Evolutionary conservation across 1,284 basidiomycete species (phyloP).

Genomic region (Sutorius eximius): DNA sequence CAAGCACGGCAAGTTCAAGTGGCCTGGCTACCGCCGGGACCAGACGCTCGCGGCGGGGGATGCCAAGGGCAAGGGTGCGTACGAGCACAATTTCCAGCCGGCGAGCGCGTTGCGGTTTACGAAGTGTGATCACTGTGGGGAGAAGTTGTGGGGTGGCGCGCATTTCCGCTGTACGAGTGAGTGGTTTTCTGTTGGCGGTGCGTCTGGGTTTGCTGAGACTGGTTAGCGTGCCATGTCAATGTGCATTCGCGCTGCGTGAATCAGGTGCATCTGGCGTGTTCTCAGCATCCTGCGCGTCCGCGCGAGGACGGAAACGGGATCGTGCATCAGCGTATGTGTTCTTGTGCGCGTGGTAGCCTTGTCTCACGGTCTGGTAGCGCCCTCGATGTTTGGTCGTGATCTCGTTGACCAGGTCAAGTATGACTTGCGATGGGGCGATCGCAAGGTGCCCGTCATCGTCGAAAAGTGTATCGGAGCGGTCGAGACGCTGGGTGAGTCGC

Average conservation of each 20-base stretch:
- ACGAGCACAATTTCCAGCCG: conserved; percentile 87
- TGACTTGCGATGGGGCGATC: conserved; percentile 64
- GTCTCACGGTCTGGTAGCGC: conserved; percentile 46
- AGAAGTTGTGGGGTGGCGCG: conserved; percentile 98
- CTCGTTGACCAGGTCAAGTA: conserved; percentile 80
- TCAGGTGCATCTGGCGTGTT: conserved; percentile 58
- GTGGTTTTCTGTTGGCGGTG: not conserved
- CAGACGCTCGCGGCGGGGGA: conserved; percentile 31
- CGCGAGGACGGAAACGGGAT: conserved; percentile 37
- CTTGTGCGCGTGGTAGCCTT: conserved; percentile 5
- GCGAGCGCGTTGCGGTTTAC: conserved; percentile 87
- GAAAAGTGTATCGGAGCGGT: conserved; percentile 95
- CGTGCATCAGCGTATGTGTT: conserved; percentile 22
- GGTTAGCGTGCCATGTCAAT: conserved; percentile 64
- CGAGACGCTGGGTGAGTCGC: conserved; percentile 71
- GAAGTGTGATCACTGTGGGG: conserved; percentile 92
- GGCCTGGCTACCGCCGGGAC: conserved; percentile 56
- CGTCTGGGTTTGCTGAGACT: conserved; percentile 7
- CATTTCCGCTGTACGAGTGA: conserved; percentile 85
- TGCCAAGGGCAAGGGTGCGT: conserved; percentile 44
- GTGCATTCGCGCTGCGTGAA: conserved; percentile 74
- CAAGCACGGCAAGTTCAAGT: conserved; percentile 57
- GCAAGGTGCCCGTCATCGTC: conserved; percentile 83
- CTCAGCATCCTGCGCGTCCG: conserved; percentile 43
- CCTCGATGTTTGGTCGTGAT: conserved; percentile 90